phyloP scores from a whole-genome alignment of 2,329 filamentous ascomycete genomes.

The Trichoderma harzianum region DNA sequence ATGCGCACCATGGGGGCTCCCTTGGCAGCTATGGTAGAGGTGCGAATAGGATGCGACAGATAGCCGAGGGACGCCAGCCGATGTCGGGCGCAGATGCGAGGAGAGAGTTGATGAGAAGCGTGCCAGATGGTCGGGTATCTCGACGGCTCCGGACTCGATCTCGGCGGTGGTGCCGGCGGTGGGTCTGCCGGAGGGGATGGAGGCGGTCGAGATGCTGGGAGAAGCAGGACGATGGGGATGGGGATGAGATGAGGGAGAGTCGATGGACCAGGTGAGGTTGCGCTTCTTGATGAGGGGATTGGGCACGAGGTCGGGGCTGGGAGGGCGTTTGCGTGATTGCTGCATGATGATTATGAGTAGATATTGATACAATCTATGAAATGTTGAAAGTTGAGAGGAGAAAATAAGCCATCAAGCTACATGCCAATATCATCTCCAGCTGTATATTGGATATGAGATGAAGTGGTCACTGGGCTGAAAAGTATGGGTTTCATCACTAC shows the following conservation, averaged over 20 bases:
- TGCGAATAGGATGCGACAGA: conserved; percentile 33
- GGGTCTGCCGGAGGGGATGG: conserved; percentile 17
- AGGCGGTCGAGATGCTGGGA: neutral
- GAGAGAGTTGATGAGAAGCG: conserved; percentile 38
- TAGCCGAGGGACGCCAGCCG: conserved; percentile 29
- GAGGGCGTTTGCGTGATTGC: conserved; percentile 28
- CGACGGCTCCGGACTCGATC: conserved; percentile 39
- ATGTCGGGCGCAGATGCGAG: conserved; percentile 26
- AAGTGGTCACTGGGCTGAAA: neutral
- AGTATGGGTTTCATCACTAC: neutral
- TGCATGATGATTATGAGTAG: neutral
- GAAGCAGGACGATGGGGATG: neutral
- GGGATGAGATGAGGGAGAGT: neutral
- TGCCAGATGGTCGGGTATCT: conserved; percentile 38
- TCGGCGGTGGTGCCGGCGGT: conserved; percentile 31
- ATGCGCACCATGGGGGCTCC: conserved; percentile 42
- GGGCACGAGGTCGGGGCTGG: conserved; percentile 37
- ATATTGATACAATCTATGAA: neutral
- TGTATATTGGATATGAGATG: neutral
- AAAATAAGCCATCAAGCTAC: neutral
- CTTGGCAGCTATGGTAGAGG: conserved; percentile 37
- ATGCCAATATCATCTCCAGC: neutral
- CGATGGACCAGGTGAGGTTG: conserved; percentile 43
- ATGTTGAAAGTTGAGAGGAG: neutral
- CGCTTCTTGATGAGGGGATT: conserved; percentile 48